Conservation (phyloP, 83 land plant genomes). For the Thuja plicata region DNA sequence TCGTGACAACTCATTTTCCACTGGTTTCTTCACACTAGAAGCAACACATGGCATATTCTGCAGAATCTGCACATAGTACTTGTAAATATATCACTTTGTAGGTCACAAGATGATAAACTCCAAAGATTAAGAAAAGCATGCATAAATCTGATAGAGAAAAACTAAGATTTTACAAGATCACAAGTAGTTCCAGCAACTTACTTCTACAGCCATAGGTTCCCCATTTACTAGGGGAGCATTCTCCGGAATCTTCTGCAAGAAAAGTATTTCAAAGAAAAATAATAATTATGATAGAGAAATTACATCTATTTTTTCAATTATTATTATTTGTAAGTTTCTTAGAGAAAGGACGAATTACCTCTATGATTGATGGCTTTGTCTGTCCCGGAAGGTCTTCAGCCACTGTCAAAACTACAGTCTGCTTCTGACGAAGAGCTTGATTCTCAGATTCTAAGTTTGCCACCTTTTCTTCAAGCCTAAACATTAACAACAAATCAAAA, state of each 20-base stretch:
- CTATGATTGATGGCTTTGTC: neutral
- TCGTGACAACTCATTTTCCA: conserved; percentile 52
- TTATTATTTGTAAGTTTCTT: conserved; percentile 12
- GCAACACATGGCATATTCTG: conserved; percentile 22
- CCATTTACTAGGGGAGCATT: conserved; percentile 52
- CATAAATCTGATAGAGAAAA: neutral
- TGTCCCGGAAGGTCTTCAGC: conserved; percentile 26
- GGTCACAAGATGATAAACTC: neutral
- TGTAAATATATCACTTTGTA: conserved; percentile 9
- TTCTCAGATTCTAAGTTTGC: conserved; percentile 78
- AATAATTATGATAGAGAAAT: neutral
- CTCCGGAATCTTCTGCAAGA: conserved; percentile 33
- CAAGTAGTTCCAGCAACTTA: neutral
- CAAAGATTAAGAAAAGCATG: neutral
- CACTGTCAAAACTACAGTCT: conserved; percentile 37
- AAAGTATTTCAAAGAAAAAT: neutral
- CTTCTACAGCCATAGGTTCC: conserved; percentile 25
- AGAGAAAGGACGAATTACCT: conserved; percentile 14
- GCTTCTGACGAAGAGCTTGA: conserved; percentile 58
- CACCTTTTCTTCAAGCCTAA: conserved; percentile 72
- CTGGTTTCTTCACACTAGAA: conserved; percentile 28
- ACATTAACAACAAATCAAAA: neutral
- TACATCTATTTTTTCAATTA: neutral
- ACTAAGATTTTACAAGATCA: neutral
- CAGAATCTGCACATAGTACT: conserved; percentile 17